Percentiles rank a stretch among this genome's conserved stretches.
phyloP scores from a whole-genome alignment of 169 alveolate species.

The Eimeria praecox region DNA sequence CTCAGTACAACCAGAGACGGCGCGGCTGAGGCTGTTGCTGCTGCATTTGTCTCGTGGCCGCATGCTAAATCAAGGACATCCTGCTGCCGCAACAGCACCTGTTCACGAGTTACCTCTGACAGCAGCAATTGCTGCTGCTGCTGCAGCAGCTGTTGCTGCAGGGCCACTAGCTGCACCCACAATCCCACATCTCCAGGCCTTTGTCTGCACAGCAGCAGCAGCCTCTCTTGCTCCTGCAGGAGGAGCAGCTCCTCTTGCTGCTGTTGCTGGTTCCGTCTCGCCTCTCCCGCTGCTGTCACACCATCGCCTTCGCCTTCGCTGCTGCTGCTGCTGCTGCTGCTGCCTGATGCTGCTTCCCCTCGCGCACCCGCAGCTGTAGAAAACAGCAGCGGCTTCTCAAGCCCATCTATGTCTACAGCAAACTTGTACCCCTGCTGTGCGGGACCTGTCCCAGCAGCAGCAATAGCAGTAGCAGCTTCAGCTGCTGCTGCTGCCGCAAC shows the following conservation, averaged over 20 bases:
- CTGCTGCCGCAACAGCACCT: conserved; percentile 76
- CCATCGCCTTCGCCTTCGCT: background rate
- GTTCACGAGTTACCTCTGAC: conserved; percentile 6
- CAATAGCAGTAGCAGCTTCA: background rate
- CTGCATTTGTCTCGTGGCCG: conserved; percentile 16
- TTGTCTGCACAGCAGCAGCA: conserved; percentile 59
- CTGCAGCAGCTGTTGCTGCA: conserved; percentile 62
- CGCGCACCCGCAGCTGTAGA: conserved; percentile 8
- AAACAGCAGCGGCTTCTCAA: conserved; percentile 56
- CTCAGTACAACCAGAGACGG: conserved; percentile 34
- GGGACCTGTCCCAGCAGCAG: background rate
- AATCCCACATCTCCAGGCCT: conserved; percentile 7
- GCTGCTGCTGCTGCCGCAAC: conserved; percentile 26
- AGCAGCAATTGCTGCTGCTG: conserved; percentile 69
- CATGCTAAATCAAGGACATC: conserved; percentile 36
- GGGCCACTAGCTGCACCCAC: conserved; percentile 45
- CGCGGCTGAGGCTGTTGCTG: conserved; percentile 39
- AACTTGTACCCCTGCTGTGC: background rate
- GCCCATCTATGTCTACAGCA: conserved; percentile 41
- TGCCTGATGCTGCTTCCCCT: conserved; percentile 2
- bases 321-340: background rate
- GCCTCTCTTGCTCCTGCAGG: conserved; percentile 53
- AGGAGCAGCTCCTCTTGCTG: conserved; percentile 45
- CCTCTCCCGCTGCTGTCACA: background rate
- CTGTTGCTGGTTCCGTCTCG: background rate